These are phyloP conservation scores for Aquilaria sinensis DNA, from an alignment of 345 rosid species.

Conservation along the genomic window DNA sequence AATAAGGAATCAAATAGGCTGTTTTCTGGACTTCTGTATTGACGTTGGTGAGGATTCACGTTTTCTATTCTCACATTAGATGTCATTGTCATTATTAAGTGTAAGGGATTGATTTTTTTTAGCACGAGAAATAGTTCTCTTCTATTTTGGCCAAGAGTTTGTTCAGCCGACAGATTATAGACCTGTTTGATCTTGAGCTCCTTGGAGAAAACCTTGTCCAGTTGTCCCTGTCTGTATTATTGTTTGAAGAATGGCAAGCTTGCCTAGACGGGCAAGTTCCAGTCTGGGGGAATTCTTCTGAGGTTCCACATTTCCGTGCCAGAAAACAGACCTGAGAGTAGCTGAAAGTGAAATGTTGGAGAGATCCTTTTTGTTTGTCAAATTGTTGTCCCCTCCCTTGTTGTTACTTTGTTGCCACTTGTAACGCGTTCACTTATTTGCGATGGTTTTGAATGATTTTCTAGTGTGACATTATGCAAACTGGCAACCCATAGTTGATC, in stretches of 20 bases:
- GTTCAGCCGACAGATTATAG: conserved; percentile 4
- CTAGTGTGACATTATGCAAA: not conserved
- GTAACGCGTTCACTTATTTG: not conserved
- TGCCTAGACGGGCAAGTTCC: not conserved
- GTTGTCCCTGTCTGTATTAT: conserved; percentile 3
- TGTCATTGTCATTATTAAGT: conserved; percentile 7
- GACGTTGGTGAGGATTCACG: no score
- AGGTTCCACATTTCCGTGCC: not conserved
- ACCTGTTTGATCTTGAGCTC: conserved; percentile 11
- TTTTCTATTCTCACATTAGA: not conserved
- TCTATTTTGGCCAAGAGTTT: not conserved
- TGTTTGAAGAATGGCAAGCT: not conserved
- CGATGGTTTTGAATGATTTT: not conserved
- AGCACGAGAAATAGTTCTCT: not conserved
- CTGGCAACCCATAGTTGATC: no score
- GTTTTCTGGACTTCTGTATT: no score
- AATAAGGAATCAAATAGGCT: no score
- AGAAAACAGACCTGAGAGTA: not conserved
- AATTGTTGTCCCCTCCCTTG: not conserved
- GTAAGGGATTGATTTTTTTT: not conserved
- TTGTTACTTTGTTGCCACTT: not conserved
- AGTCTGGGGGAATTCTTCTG: no score
- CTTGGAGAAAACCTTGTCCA: not conserved
- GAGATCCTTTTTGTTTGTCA: no score
- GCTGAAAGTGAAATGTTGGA: not conserved